phyloP scores from a whole-genome alignment of 768 basidiomycete species.

The Tulasnella sp. region DNA sequence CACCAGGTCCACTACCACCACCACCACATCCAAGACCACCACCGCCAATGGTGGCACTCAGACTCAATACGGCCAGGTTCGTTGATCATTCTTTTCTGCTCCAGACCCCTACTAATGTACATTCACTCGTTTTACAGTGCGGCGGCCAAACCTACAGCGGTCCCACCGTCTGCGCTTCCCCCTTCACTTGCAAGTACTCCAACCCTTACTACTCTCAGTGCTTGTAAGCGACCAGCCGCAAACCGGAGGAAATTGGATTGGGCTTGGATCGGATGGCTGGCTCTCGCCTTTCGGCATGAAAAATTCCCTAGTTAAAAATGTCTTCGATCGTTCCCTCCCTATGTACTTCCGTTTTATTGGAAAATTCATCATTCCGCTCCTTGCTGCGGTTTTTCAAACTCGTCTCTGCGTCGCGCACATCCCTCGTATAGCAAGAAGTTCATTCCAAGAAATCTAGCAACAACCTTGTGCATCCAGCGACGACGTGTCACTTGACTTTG shows the following conservation, averaged over 20 bases:
- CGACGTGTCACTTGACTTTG: not conserved
- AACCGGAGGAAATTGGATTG: not conserved
- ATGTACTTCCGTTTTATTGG: not conserved
- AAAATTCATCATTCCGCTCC: not conserved
- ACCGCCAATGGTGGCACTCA: not conserved
- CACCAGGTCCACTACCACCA: not conserved
- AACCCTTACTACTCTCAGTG: slow-evolving; percentile 14
- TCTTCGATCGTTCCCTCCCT: not conserved
- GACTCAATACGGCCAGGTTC: not conserved
- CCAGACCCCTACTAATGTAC: not conserved
- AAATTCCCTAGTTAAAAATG: not conserved
- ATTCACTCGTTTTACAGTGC: not conserved
- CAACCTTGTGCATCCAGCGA: not conserved
- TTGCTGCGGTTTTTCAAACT: not conserved
- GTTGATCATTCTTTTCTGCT: not conserved
- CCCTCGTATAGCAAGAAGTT: not conserved
- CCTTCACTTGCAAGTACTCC: slow-evolving; percentile 18
- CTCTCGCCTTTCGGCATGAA: not conserved
- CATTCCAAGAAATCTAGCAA: not conserved
- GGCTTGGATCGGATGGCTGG: not conserved
- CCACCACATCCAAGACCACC: not conserved
- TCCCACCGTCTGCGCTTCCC: slow-evolving; percentile 17
- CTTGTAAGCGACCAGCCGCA: not conserved
- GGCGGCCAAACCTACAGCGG: slow-evolving; percentile 11
- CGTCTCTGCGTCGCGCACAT: not conserved